Evolutionary conservation across 495 filamentous ascomycete species (phyloP).

Genomic region (Penicillium subrubescens): DNA sequence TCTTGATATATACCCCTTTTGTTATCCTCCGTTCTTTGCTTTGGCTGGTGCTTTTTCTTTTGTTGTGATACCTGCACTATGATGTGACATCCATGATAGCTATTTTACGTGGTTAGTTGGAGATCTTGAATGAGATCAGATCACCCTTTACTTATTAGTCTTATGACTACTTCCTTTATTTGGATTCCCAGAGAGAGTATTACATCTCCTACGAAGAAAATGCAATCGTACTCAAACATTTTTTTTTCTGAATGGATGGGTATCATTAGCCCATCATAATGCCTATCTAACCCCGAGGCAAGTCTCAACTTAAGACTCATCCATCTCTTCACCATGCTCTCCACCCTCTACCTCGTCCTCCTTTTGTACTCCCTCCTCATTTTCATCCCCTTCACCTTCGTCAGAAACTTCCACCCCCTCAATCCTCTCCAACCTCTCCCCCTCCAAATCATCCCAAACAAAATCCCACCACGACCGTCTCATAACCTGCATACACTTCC

Average conservation of each 20-base stretch:
- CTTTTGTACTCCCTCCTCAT: not conserved
- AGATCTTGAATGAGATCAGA: slow-evolving; percentile 5
- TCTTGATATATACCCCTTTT: slow-evolving; percentile 2
- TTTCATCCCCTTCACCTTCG: not conserved
- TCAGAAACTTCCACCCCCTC: slow-evolving; percentile 6
- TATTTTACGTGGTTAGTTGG: not conserved
- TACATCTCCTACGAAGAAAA: not conserved
- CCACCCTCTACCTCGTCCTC: not conserved
- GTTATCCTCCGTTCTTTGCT: not conserved
- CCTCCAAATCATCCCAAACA: slow-evolving; percentile 29
- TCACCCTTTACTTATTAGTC: not conserved
- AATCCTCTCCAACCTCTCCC: slow-evolving; percentile 1
- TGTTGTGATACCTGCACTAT: not conserved
- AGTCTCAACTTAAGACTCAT: not conserved
- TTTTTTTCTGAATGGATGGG: not conserved
- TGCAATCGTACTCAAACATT: not conserved
- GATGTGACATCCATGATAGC: not conserved
- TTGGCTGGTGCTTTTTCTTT: not conserved
- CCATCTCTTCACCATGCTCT: no score
- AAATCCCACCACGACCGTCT: slow-evolving; percentile 32
- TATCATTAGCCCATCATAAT: not conserved
- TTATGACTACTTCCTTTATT: no score
- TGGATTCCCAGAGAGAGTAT: not conserved
- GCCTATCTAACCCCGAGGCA: not conserved
- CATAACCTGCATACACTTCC: slow-evolving; percentile 15